phyloP scores from a whole-genome alignment of 768 basidiomycete genomes.

The Mrakia frigida region DNA sequence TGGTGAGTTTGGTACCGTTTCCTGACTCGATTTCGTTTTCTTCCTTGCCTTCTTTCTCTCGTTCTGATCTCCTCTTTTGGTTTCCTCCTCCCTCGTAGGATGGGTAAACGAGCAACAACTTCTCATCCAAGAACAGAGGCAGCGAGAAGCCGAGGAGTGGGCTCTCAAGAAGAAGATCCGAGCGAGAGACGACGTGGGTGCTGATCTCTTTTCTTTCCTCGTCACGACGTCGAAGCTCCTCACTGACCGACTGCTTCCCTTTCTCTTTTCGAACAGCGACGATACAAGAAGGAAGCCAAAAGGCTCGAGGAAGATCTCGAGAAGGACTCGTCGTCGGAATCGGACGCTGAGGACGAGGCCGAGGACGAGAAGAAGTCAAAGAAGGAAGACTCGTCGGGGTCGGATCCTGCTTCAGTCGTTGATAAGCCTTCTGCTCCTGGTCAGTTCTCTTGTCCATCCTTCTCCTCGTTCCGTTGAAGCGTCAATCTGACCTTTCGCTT shows the following conservation, averaged over 20 bases:
- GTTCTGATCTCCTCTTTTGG: not conserved
- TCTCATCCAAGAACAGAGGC: constrained; percentile 3
- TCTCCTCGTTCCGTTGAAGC: no score
- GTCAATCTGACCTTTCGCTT: not conserved
- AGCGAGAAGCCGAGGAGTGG: not conserved
- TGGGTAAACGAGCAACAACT: not conserved
- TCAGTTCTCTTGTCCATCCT: not conserved
- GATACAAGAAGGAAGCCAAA: not conserved
- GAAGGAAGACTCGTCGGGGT: not conserved
- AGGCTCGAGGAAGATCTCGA: not conserved
- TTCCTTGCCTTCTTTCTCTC: no score
- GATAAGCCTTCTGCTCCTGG: not conserved
- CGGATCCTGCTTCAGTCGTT: not conserved
- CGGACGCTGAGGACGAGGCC: no score
- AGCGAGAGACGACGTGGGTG: not conserved
- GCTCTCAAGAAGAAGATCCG: not conserved
- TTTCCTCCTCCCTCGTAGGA: not conserved
- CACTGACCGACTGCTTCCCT: not conserved
- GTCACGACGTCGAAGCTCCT: not conserved
- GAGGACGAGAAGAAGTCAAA: not conserved
- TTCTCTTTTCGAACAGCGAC: not conserved
- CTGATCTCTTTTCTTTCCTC: not conserved
- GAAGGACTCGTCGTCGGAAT: not conserved
- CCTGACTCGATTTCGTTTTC: not conserved
- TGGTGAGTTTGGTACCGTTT: not conserved